A percentile compares a stretch with the other conserved stretches of the same genome.
Conservation (phyloP, 768 basidiomycete genomes). For the Amanita subjunquillea region DNA sequence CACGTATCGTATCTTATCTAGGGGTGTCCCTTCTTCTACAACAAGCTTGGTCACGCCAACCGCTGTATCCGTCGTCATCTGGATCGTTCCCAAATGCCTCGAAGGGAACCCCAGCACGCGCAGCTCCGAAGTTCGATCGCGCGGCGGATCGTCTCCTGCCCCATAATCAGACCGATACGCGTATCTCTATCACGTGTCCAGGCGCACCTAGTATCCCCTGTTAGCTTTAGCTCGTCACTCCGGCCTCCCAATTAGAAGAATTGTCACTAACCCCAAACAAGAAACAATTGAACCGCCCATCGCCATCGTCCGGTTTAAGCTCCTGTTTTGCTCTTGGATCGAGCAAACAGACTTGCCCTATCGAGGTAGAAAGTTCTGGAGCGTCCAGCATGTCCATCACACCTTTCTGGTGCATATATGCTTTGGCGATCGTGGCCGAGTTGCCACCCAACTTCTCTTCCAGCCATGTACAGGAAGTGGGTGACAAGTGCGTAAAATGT, state of each 20-base stretch:
- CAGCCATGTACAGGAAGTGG: constrained; percentile 52
- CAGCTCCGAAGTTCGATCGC: constrained; percentile 86
- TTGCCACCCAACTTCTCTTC: constrained; percentile 5
- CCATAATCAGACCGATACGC: not conserved
- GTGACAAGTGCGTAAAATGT: constrained; percentile 81
- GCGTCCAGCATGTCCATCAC: constrained; percentile 51
- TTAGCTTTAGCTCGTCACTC: not conserved
- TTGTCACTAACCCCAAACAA: constrained; percentile 66
- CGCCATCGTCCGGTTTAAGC: constrained; percentile 69
- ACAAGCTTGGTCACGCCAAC: constrained; percentile 83
- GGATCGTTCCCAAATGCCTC: constrained; percentile 75
- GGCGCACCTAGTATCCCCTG: constrained; percentile 51
- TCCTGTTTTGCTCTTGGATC: constrained; percentile 76
- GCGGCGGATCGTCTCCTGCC: constrained; percentile 88
- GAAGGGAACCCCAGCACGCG: constrained; percentile 79
- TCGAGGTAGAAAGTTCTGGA: constrained; percentile 16
- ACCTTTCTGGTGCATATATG: constrained; percentile 37
- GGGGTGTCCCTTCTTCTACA: constrained; percentile 62
- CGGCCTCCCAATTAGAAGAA: constrained; percentile 4
- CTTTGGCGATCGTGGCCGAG: constrained; percentile 20
- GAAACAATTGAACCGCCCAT: constrained; percentile 75
- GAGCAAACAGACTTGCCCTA: constrained; percentile 77
- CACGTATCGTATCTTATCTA: constrained; percentile 65
- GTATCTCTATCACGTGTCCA: not conserved
- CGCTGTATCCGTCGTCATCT: constrained; percentile 99